phyloP scores from a whole-genome alignment of 352 stramenopile genomes.

The Phytophthora foliorum region DNA sequence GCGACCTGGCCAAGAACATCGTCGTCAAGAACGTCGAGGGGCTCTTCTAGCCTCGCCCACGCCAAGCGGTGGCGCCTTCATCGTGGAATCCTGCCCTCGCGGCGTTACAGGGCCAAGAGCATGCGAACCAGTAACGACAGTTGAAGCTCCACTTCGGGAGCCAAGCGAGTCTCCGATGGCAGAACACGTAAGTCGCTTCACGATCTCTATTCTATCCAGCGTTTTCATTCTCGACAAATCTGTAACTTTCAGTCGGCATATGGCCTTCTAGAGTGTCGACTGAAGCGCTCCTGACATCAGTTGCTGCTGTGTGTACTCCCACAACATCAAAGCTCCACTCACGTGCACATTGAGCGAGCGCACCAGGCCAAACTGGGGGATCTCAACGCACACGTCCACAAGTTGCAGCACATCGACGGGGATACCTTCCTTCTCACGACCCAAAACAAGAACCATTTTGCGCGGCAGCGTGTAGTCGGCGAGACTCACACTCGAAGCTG shows the following conservation, averaged over 20 bases:
- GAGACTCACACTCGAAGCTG: constrained; percentile 91
- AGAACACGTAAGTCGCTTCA: neutral
- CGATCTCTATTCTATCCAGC: constrained; percentile 14
- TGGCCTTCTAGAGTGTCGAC: constrained; percentile 22
- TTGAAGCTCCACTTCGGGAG: too few species aligned
- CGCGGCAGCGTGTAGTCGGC: constrained; percentile 86
- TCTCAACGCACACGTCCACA: constrained; percentile 98
- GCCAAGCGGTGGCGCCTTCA: too few species aligned
- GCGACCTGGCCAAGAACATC: too few species aligned
- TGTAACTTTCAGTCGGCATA: neutral
- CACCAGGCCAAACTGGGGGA: constrained; percentile 97
- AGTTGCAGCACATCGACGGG: constrained; percentile 95
- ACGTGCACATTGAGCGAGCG: constrained; percentile 98
- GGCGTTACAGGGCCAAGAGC: too few species aligned
- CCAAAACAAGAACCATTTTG: constrained; percentile 95
- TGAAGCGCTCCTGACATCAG: constrained; percentile 42
- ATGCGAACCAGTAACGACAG: too few species aligned
- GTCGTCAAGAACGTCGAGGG: too few species aligned
- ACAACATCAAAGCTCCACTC: constrained; percentile 95
- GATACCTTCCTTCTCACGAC: constrained; percentile 98
- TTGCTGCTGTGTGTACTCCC: constrained; percentile 96
- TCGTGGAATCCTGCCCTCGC: too few species aligned
- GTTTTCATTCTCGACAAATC: neutral
- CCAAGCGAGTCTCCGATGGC: too few species aligned
- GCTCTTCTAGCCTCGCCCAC: too few species aligned